Base-by-base conservation (phyloP, 2,329 filamentous ascomycete species). In the Diaporthe ilicicola region DNA sequence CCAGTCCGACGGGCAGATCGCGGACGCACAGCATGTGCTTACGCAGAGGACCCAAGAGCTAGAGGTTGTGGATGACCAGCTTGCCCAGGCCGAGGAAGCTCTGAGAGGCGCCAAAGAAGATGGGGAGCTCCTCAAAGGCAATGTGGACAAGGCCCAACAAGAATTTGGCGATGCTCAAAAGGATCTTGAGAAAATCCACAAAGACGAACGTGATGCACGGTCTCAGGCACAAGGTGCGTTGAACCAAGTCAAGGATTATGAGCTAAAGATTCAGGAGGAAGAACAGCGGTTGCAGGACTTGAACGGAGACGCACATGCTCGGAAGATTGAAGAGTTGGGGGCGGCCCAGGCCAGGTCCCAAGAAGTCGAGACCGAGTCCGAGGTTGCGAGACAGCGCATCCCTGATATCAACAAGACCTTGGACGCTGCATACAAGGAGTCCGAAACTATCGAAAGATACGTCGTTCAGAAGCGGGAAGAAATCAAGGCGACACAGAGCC, bases 271-370 rank as follows among this genome's bases (percentile, higher is more conserved):
- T 62, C 76, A 78, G 3, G 83, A 85, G 4, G 91, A 93, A 77
- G 84, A 88, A 74, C 79, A 82, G 59, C 90, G 91, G 4, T 85
- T 97, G 9, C 86, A 89, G 53, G 87, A 90, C 54, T 87, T 89
- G 2, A 91, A 92, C 75, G 93, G 94, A 46, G 92, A 92, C 32
- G 89, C 88, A 29, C 89, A 93, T 76, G 84, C 88, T 10, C 84
- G 86, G 73, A 93, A 90, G 76, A 81, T 89, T 44, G 82, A 83
- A 22, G 86, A 91, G 76, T 84, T 92, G 4, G 84, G 90, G 27
- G 82, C 88, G 22, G 89, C 90, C 15, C 88, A 90, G 75, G 77
- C 85, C 29, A 80, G 81, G 56, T 83, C 84, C 7, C 78, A 82
- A 37, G 80, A 85, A 42, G 85, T 89, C 5, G 81, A 77, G 9